These are phyloP conservation scores for Trichocladium antarcticum DNA, from an alignment of 495 filamentous ascomycete genomes.

Conservation along the genomic window DNA sequence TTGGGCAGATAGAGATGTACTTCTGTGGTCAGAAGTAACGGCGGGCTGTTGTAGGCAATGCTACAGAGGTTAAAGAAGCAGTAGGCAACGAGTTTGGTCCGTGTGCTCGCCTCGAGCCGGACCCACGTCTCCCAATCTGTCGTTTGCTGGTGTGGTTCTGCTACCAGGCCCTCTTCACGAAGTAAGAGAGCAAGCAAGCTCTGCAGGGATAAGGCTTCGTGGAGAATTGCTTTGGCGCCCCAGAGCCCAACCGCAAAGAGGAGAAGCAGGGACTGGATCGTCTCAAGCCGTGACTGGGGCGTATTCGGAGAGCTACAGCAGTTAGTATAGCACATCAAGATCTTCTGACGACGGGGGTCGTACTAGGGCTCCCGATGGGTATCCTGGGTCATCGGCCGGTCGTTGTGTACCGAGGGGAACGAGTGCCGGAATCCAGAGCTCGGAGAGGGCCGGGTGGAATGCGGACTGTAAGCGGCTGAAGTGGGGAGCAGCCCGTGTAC, in stretches of 20 bases:
- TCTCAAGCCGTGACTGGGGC: conserved; percentile 44
- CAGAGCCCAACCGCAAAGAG: conserved; percentile 49
- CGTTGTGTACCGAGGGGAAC: conserved; percentile 40
- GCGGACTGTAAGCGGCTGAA: conserved; percentile 40
- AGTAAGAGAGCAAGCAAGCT: conserved; percentile 44
- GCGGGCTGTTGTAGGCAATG: conserved; percentile 48
- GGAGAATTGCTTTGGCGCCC: conserved; percentile 46
- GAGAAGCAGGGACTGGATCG: conserved; percentile 45
- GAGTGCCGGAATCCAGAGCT: conserved; percentile 41
- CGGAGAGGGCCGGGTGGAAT: conserved; percentile 41
- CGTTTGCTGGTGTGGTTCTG: conserved; percentile 29
- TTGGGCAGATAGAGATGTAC: conserved; percentile 50
- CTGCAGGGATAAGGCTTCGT: conserved; percentile 44
- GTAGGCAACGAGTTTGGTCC: conserved; percentile 48
- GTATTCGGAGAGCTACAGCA: conserved; percentile 36
- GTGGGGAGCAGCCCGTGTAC: conserved; percentile 41
- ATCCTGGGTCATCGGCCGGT: conserved; percentile 42
- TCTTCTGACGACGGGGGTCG: conserved; percentile 6
- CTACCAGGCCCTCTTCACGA: conserved; percentile 42
- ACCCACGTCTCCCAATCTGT: conserved; percentile 51
- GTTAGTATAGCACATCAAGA: conserved; percentile 15
- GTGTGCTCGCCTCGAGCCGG: conserved; percentile 39
- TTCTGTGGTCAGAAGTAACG: conserved; percentile 51
- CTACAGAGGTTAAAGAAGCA: conserved; percentile 51
- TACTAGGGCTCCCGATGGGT: conserved; percentile 44